Evolutionary conservation across 2,329 filamentous ascomycete species (phyloP).

Genomic region (Fusarium zealandicum): DNA sequence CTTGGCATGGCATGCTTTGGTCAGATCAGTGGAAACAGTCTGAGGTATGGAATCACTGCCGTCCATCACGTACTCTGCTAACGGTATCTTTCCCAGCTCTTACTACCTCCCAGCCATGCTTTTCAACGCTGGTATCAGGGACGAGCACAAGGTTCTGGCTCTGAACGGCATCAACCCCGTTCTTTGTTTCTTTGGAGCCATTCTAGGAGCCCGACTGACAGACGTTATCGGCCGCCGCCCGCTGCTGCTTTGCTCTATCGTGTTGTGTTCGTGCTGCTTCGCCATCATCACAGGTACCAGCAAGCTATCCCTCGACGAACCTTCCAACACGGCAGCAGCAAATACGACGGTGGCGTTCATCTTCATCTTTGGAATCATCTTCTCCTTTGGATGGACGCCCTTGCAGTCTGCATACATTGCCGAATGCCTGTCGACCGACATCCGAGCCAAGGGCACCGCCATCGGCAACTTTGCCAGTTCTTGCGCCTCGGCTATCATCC

Average conservation of each 20-base stretch:
- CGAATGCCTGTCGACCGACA: slow-evolving; percentile 54
- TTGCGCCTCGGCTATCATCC: slow-evolving; percentile 49
- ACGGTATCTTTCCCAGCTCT: slow-evolving; percentile 36
- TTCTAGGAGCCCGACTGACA: slow-evolving; percentile 62
- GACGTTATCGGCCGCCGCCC: slow-evolving; percentile 66
- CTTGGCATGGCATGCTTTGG: slow-evolving; percentile 60
- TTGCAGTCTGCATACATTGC: slow-evolving; percentile 58
- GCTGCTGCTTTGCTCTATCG: slow-evolving; percentile 56
- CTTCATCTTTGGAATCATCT: slow-evolving; percentile 59
- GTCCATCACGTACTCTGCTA: neutral
- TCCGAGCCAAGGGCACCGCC: slow-evolving; percentile 55
- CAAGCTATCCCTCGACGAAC: slow-evolving; percentile 51
- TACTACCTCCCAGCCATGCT: slow-evolving; percentile 65
- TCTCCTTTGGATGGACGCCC: slow-evolving; percentile 59
- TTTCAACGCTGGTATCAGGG: slow-evolving; percentile 58
- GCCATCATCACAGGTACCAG: slow-evolving; percentile 58
- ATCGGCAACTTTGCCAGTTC: slow-evolving; percentile 52
- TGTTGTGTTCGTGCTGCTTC: slow-evolving; percentile 56
- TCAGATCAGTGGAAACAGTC: slow-evolving; percentile 59
- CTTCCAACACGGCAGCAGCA: slow-evolving; percentile 47
- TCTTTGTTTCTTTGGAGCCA: slow-evolving; percentile 57
- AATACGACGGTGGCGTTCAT: slow-evolving; percentile 57
- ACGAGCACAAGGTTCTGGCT: slow-evolving; percentile 55
- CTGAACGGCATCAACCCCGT: slow-evolving; percentile 63
- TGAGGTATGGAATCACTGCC: slow-evolving; percentile 35